Evolutionary conservation across 345 rosid species (phyloP), one percentile per base, ranked within the genome.

Genomic region (Conringia planisiliqua): DNA sequence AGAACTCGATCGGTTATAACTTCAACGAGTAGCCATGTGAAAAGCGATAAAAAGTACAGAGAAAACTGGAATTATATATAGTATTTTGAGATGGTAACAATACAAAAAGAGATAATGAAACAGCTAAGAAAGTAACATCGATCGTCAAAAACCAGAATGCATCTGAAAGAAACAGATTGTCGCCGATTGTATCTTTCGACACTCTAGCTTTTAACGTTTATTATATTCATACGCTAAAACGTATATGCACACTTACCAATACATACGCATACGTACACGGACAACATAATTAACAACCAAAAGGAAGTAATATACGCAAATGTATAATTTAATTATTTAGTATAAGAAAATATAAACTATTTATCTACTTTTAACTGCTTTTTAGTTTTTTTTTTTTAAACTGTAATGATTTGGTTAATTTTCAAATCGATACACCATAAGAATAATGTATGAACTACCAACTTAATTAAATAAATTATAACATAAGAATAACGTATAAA

Each of bases 91-190:
- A 30, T 2, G 43, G 33, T 42, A 39, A 50, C 36, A 58, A 70
- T 56, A 57, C 6, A 35, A 27, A 39, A 39, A 55, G 2, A 18
- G 8, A 29, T 46, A 57, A 22, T 4, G 51, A 74, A 48, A 75
- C 73, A 75, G 73, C 79, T 68, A 66, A 66, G 72, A 47, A 47
- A 68, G 16, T 68, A 68, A 50, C 43, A 59, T 27, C 62, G 36
- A 68, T 60, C 18, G 20, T 30, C 39, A 24, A 33, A 68, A 61
- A 62, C 65, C 74, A 70, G 70, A 62, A 35, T 50, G 71, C 59
- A 62, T 68, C 58, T 69, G 71, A 69, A 76, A 35, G 59, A 76
- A 62, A 62, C 66, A 76, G 70, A 70, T 70, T 54, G 71, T 69
- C 71, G 65, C 66, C 70, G 29, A 43, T 44, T 76, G 70, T 61